Evolutionary conservation across 192 early-diverging fungal genomes (phyloP).

Genomic region (Geranomyces michiganensis): DNA sequence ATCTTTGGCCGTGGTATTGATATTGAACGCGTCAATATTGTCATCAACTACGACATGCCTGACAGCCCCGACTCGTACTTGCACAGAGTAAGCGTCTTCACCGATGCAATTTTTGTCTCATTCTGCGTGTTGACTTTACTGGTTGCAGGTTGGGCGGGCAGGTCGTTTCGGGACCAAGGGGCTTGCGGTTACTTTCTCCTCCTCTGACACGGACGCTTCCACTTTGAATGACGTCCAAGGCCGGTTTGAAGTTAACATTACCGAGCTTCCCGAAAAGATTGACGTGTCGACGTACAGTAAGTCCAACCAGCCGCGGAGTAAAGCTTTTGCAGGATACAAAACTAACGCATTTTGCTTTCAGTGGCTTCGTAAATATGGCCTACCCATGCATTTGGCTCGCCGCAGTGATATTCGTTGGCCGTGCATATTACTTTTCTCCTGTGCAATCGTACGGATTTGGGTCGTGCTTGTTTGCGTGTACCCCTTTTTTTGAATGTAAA

Average conservation of each 20-base stretch:
- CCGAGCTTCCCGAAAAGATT: constrained; percentile 82
- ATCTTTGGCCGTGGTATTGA: constrained; percentile 98
- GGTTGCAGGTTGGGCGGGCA: constrained; percentile 82
- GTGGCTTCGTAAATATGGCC: neutral
- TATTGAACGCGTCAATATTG: constrained; percentile 98
- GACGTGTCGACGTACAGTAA: constrained; percentile 83
- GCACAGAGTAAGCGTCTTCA: constrained; percentile 69
- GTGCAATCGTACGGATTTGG: no score
- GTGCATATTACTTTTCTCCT: no score
- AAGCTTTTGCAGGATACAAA: neutral
- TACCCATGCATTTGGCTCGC: no score
- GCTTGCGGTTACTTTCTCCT: constrained; percentile 91
- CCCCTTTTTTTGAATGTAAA: no score
- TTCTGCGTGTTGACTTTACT: constrained; percentile 21
- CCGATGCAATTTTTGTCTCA: neutral
- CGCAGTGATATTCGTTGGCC: no score
- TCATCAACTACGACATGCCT: constrained; percentile 99
- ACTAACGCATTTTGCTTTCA: neutral
- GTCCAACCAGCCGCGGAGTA: neutral
- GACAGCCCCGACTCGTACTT: constrained; percentile 88
- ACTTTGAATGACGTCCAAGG: constrained; percentile 85
- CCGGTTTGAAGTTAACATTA: constrained; percentile 94
- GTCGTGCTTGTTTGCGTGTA: no score
- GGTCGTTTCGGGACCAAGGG: constrained; percentile 99
- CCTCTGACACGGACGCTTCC: constrained; percentile 76